Conservation (phyloP, 2,329 filamentous ascomycete species). For the Xylaria sp. region DNA sequence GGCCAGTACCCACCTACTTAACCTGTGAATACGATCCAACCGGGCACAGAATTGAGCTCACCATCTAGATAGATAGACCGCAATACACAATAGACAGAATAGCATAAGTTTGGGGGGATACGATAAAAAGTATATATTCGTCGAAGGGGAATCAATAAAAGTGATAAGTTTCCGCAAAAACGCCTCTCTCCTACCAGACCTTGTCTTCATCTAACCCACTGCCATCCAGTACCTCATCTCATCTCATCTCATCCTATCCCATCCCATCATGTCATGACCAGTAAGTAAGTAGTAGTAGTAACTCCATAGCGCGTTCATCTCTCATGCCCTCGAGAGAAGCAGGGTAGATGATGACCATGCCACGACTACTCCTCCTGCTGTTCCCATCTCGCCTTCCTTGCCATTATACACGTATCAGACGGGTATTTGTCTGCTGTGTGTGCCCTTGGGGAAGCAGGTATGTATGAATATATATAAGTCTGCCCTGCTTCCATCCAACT, state of each 20-base stretch:
- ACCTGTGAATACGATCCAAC: background rate
- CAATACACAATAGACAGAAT: background rate
- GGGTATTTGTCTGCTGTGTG: background rate
- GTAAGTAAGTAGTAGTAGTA: background rate
- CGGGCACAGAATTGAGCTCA: background rate
- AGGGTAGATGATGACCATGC: background rate
- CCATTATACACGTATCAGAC: background rate
- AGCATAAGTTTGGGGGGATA: background rate
- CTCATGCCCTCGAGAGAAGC: background rate
- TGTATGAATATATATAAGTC: background rate
- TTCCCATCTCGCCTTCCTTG: background rate
- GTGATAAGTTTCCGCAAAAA: slow-evolving; percentile 1
- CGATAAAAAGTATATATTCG: slow-evolving; percentile 30
- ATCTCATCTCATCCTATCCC: background rate
- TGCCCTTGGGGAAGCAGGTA: background rate
- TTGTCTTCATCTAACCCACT: background rate
- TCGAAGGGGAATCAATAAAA: slow-evolving; percentile 27
- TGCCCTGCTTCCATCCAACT: background rate
- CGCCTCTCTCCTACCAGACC: background rate
- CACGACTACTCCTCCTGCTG: background rate
- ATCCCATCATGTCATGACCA: slow-evolving; percentile 4
- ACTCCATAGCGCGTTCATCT: background rate
- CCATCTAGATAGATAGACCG: too few species aligned
- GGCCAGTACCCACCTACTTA: background rate
- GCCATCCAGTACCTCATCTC: background rate